Conservation (phyloP, 2,329 filamentous ascomycete genomes). For the Capronia americana region DNA sequence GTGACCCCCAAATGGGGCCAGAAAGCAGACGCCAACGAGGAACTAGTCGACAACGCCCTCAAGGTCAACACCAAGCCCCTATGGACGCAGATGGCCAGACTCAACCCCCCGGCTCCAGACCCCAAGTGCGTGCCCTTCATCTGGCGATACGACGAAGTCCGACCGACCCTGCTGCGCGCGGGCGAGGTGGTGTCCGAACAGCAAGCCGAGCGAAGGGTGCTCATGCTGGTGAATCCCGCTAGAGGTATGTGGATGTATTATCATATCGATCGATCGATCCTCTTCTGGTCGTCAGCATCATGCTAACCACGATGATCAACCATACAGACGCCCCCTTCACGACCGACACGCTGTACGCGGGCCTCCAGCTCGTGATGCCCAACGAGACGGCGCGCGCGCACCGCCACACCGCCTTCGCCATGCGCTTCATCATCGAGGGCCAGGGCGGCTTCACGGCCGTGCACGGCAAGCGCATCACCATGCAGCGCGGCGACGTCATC, state of each 20-base stretch:
- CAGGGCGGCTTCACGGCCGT: conserved; percentile 64
- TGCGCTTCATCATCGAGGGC: conserved; percentile 65
- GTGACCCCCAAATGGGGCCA: conserved; percentile 17
- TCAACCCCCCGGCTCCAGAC: conserved; percentile 38
- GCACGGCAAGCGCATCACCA: conserved; percentile 59
- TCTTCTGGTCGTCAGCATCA: not conserved
- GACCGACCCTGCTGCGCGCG: conserved; percentile 46
- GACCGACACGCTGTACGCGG: conserved; percentile 65
- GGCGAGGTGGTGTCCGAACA: conserved; percentile 48
- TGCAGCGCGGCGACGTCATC: conserved; percentile 62
- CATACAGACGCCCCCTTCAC: conserved; percentile 60
- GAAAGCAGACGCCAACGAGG: conserved; percentile 24
- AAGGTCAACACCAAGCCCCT: conserved; percentile 46
- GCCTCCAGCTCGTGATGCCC: conserved; percentile 63
- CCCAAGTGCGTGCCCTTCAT: conserved; percentile 35
- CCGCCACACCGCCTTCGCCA: conserved; percentile 62
- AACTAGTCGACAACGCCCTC: conserved; percentile 31
- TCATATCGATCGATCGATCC: no score
- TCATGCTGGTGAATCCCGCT: conserved; percentile 52
- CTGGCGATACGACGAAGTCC: conserved; percentile 48
- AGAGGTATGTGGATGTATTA: conserved; percentile 47
- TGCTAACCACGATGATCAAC: conserved; percentile 12
- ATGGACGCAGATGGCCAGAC: conserved; percentile 60
- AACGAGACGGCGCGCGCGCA: conserved; percentile 63
- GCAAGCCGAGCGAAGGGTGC: conserved; percentile 49